Evolutionary conservation across 2,329 filamentous ascomycete species (phyloP).

Genomic region (Xylaria arbuscula): DNA sequence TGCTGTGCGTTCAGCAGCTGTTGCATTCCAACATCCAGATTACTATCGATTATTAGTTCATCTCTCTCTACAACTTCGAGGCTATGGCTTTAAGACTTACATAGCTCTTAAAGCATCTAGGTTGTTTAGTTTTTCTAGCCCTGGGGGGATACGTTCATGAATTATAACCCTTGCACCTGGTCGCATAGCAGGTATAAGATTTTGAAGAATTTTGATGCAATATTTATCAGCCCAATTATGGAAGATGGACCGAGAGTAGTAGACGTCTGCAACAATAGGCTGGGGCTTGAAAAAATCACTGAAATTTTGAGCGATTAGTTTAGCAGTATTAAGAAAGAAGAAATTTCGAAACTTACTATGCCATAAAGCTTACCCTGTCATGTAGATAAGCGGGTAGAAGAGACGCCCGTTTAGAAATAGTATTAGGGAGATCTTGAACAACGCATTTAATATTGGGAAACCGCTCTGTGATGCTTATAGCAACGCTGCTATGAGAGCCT

Average conservation of each 20-base stretch:
- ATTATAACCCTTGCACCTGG: constrained; percentile 41
- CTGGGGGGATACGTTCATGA: constrained; percentile 40
- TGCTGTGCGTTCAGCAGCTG: constrained; percentile 43
- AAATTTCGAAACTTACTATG: constrained; percentile 33
- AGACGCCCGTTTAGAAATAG: constrained; percentile 33
- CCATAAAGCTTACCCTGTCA: constrained; percentile 38
- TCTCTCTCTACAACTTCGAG: too few species aligned
- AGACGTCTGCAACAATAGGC: constrained; percentile 39
- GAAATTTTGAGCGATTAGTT: neutral
- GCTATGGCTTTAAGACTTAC: constrained; percentile 34
- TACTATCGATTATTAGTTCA: too few species aligned
- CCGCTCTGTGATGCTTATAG: constrained; percentile 43
- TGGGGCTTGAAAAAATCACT: constrained; percentile 44
- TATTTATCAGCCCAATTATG: constrained; percentile 51
- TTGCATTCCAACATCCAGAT: constrained; percentile 44
- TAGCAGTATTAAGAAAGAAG: too few species aligned
- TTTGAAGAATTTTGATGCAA: constrained; percentile 45
- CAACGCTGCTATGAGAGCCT: constrained; percentile 43
- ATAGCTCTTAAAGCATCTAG: constrained; percentile 41
- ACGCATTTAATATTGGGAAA: constrained; percentile 44
- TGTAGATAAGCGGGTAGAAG: constrained; percentile 32
- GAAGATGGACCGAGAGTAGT: constrained; percentile 48
- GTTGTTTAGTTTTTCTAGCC: constrained; percentile 30
- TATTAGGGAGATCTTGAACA: constrained; percentile 42
- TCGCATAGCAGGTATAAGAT: too few species aligned